Evolutionary conservation across 129 eudicot genomes (phyloP), one percentile per base, ranked within the genome.

Genomic region (Chrysanthemum seticuspe): DNA sequence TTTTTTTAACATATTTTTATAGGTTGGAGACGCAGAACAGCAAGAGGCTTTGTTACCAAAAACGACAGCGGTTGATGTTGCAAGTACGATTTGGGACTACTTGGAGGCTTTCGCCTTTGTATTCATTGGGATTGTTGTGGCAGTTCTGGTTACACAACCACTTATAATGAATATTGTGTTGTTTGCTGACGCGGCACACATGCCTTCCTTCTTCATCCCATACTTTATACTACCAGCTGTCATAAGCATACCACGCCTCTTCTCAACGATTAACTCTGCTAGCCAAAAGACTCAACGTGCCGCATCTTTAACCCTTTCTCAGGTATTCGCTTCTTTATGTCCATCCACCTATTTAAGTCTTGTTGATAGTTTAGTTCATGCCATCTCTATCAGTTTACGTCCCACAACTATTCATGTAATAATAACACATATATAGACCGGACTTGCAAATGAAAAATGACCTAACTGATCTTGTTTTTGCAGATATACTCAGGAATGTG

Each of bases 401-500:
- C 36, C 6, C 36, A 31, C 36, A 29, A 27, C 31, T 29, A 3
- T 29, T 29, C 31, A 29, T 29, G 31, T 29, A 29, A 29, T 29
- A 29, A 29, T 29, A 29, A 29, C 31, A 29, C 31, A 29, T 29
- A 29, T 29, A 29, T 29, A 29, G 31, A 6, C 5, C 4, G 8
- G 21, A 49, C 6, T 68, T 68, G 3, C 56, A 40, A 54, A 12
- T 5, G 34, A 10, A 44, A 44, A 36, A 15, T 15, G 58, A 54
- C 10, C 54, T 68, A 13, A 8, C 16, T 72, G 18, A 25, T 54
- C 18, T 5, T 52, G 2, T 3, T 61, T 45, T 58, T 40, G 56
- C 81, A 91, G 97, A 78, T 88, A 53, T 91, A 88, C 50, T 83
- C 89, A 62, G 84, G 84, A 62, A 91, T 88, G 58, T 80, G 86